Conservation (phyloP, 2,329 filamentous ascomycete genomes). For the Myotisia sp. region DNA sequence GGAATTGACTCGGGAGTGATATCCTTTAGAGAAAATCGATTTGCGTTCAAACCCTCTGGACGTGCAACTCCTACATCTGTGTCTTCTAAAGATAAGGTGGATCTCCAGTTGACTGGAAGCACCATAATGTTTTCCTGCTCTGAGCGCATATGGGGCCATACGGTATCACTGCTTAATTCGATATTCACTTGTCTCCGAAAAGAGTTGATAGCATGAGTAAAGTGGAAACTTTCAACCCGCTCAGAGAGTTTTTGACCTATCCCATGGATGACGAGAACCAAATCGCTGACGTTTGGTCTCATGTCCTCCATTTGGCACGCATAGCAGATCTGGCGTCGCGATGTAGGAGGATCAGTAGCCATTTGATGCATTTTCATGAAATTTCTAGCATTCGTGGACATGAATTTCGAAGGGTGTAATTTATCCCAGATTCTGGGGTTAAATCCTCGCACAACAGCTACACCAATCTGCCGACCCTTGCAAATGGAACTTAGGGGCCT, state of each 20-base stretch:
- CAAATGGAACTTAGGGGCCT: slow-evolving; percentile 70
- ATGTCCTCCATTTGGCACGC: slow-evolving; percentile 51
- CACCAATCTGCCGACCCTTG: slow-evolving; percentile 67
- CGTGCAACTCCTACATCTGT: slow-evolving; percentile 45
- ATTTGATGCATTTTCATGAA: slow-evolving; percentile 29
- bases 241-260: slow-evolving; percentile 96
- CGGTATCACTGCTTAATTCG: slow-evolving; percentile 58
- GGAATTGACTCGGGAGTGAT: slow-evolving; percentile 86
- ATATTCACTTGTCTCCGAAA: slow-evolving; percentile 77
- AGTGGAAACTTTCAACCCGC: slow-evolving; percentile 88
- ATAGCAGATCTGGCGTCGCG: slow-evolving; percentile 26
- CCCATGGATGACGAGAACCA: slow-evolving; percentile 83
- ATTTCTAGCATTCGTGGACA: slow-evolving; percentile 27
- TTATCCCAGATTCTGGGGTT: slow-evolving; percentile 62
- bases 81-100: slow-evolving; percentile 75
- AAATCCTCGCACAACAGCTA: slow-evolving; percentile 82
- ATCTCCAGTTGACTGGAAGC: slow-evolving; percentile 86
- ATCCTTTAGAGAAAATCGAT: slow-evolving; percentile 59
- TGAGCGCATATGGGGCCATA: slow-evolving; percentile 61
- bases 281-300: slow-evolving; percentile 61
- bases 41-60: slow-evolving; percentile 41
- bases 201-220: slow-evolving; percentile 87
- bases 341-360: slow-evolving; percentile 15
- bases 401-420: slow-evolving; percentile 44
- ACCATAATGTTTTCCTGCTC: slow-evolving; percentile 88